phyloP scores from a whole-genome alignment of 257 asterid species.

The Nicotiana attenuata region DNA sequence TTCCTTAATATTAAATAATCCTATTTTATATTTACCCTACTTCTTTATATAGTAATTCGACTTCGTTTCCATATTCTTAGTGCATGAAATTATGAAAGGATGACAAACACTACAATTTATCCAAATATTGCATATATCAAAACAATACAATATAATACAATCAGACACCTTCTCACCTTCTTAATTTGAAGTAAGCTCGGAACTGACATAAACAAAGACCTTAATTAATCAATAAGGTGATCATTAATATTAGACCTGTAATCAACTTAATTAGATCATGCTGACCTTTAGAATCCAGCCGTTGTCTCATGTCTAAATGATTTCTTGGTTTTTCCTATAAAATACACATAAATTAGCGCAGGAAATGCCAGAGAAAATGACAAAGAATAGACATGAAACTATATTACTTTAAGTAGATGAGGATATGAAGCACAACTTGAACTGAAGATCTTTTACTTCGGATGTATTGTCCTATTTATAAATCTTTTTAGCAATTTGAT shows the following conservation, averaged over 20 bases:
- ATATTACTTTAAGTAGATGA: background rate
- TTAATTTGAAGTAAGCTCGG: too few species aligned
- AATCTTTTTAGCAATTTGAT: background rate
- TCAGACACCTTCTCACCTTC: too few species aligned
- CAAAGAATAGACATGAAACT: background rate
- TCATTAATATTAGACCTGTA: constrained; percentile 56
- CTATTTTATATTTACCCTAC: too few species aligned
- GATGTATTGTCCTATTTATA: background rate
- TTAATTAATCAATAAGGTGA: constrained; percentile 7
- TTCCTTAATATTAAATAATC: too few species aligned
- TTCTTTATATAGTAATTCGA: too few species aligned
- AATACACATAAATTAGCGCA: constrained; percentile 13
- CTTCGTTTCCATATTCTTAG: too few species aligned
- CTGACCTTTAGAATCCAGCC: constrained; percentile 96
- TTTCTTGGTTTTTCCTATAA: constrained; percentile 89
- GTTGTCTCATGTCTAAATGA: constrained; percentile 94
- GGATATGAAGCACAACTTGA: background rate
- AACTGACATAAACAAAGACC: background rate
- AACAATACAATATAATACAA: too few species aligned
- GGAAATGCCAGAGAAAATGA: constrained; percentile 6
- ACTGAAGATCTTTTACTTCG: background rate
- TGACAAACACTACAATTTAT: too few species aligned
- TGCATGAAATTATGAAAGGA: too few species aligned
- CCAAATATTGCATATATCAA: too few species aligned
- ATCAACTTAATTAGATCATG: too few species aligned